Base-by-base conservation (phyloP, 1,284 basidiomycete species). In the Meira nashicola region DNA sequence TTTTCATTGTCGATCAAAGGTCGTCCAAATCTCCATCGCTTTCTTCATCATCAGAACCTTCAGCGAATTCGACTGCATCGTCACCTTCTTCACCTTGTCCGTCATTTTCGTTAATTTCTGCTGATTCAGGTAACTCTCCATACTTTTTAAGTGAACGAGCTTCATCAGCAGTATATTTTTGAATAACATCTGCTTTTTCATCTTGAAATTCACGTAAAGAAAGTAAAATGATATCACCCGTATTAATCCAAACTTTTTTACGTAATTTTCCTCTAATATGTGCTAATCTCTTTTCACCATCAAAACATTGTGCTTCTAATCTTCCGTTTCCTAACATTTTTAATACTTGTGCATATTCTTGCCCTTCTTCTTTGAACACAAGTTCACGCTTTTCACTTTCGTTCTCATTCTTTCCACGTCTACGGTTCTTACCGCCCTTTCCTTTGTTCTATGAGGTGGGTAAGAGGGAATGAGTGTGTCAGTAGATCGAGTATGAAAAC, bases 261-360 rank as follows among this genome's bases (percentile, higher is more conserved):
- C 95, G 83, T 90, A 99, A 93, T 83, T 97, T 97, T 57, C 95
- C 95, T 80, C 95, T 86, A 78, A 99, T 98, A 80, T 98, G 95
- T 25, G 92, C 94, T 78, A 98, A 83, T 72, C 94, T 84, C 82
- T 96, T 97, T 84, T 95, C 92, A 54, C 95, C 94, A 80, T 99
- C 95, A 77, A 98, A 97, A 82, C 95, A 97, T 76, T 89, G 87
- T 5, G 94, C 94, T 82, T 97, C 94, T 63, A 99, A 82, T 51
- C 94, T 87, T 44, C 95, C 95, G 79, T 99, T 99, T 57, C 95
- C 95, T 55, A 99, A 85, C 95, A 99, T 99, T 83, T 96, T 97
- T 57, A 84, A 87, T 46, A 98, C 95, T 80, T 98, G 95, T 19
- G 93, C 95, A 80, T 99, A 99, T 80, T 98, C 93, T 85, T 99